Conservation (phyloP, 208 protist species). For the Acanthamoeba triangularis region DNA sequence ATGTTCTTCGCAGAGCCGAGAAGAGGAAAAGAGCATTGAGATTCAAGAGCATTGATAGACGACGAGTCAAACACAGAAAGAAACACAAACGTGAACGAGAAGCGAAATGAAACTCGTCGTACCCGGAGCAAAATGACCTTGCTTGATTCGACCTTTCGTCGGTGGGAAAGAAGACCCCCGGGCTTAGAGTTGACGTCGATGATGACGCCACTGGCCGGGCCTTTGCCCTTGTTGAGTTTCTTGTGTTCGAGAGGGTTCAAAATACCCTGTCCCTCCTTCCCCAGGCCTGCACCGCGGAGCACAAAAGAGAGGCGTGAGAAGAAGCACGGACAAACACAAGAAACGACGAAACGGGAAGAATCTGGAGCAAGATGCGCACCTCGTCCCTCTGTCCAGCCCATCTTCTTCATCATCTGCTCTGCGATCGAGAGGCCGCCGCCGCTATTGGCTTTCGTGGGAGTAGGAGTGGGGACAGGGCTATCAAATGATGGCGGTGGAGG, state of each 20-base stretch:
- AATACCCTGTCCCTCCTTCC: constrained; percentile 68
- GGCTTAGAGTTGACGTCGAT: not conserved
- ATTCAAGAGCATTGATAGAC: too few relatives aligned
- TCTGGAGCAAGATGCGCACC: not conserved
- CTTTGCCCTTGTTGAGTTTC: constrained; percentile 37
- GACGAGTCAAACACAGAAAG: too few relatives aligned
- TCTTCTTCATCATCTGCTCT: constrained; percentile 74
- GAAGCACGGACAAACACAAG: not conserved
- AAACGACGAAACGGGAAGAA: not conserved
- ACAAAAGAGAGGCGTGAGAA: not conserved
- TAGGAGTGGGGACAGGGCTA: not conserved
- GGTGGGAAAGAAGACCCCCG: not conserved
- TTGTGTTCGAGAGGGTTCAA: constrained; percentile 67
- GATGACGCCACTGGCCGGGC: not conserved
- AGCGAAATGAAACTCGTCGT: not conserved
- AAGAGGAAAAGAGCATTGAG: too few relatives aligned
- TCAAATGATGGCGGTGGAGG: not conserved
- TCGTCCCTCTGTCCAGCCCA: constrained; percentile 80
- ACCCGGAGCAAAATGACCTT: not conserved
- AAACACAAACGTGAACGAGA: not conserved
- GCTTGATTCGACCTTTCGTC: not conserved
- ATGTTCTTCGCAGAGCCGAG: constrained; percentile 70
- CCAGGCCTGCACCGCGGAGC: constrained; percentile 29
- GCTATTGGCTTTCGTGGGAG: not conserved
- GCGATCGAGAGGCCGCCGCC: not conserved